These are phyloP conservation scores for Xylariaceae sp. DNA, from an alignment of 2,329 filamentous ascomycete species.

Conservation along the genomic window DNA sequence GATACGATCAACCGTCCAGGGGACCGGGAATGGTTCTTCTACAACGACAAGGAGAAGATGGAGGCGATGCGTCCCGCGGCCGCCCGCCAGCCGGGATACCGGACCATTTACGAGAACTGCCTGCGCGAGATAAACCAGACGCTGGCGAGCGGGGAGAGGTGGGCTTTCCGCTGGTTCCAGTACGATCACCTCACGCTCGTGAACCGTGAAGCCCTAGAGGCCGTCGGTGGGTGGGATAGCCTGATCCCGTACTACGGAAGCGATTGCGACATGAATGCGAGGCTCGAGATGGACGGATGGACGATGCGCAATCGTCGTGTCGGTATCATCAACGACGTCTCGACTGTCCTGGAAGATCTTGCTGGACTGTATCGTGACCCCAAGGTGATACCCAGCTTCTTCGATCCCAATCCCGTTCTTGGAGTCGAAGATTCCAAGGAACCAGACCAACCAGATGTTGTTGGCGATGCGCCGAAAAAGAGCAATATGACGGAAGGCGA, in stretches of 20 bases:
- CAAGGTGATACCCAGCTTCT: slow-evolving; percentile 24
- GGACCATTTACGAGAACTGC: slow-evolving; percentile 30
- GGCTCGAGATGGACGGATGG: slow-evolving; percentile 35
- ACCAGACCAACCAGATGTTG: too few relatives aligned
- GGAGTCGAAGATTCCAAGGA: too few relatives aligned
- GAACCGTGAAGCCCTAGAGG: slow-evolving; percentile 39
- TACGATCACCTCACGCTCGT: slow-evolving; percentile 45
- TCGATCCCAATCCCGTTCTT: slow-evolving; percentile 32
- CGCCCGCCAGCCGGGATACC: slow-evolving; percentile 27
- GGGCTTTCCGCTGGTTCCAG: slow-evolving; percentile 35
- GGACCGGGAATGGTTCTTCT: slow-evolving; percentile 27
- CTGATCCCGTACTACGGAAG: slow-evolving; percentile 46
- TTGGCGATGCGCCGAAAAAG: too few relatives aligned
- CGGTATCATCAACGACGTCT: slow-evolving; percentile 37
- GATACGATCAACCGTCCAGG: slow-evolving; percentile 24
- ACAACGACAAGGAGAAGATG: slow-evolving; percentile 27
- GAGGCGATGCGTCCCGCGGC: slow-evolving; percentile 25
- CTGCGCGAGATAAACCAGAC: slow-evolving; percentile 27
- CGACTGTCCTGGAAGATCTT: slow-evolving; percentile 35
- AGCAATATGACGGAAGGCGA: too few relatives aligned
- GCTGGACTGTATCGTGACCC: slow-evolving; percentile 34
- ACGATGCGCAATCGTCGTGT: slow-evolving; percentile 29
- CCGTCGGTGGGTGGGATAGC: slow-evolving; percentile 45
- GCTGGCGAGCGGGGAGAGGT: slow-evolving; percentile 39
- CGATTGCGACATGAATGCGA: slow-evolving; percentile 43